Evolutionary conservation across 1,284 basidiomycete species (phyloP).

Genomic region (Puccinia polysora): DNA sequence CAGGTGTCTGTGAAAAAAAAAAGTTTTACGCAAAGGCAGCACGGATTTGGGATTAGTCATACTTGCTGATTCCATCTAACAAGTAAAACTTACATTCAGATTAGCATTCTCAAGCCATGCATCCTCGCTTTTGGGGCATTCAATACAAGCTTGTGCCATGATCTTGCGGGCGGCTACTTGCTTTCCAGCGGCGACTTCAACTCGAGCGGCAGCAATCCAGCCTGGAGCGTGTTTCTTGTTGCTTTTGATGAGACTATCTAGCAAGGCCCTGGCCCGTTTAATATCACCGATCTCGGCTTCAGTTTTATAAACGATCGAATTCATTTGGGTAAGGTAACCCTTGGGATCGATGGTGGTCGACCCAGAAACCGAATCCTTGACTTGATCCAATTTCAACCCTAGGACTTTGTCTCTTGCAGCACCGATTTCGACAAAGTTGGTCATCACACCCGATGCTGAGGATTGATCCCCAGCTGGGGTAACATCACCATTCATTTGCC

Average conservation of each 20-base stretch:
- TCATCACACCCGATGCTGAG: slow-evolving; percentile 62
- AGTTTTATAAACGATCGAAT: slow-evolving; percentile 81
- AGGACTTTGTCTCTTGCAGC: slow-evolving; percentile 93
- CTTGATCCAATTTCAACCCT: slow-evolving; percentile 86
- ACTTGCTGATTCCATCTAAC: too few species aligned
- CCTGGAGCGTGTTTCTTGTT: slow-evolving; percentile 96
- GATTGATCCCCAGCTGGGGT: slow-evolving; percentile 45
- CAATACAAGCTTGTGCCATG: slow-evolving; percentile 88
- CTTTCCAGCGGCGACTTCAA: slow-evolving; percentile 93
- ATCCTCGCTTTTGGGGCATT: slow-evolving; percentile 92
- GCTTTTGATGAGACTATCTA: slow-evolving; percentile 92
- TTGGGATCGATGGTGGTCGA: slow-evolving; percentile 89
- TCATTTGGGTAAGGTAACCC: slow-evolving; percentile 91
- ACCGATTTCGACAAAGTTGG: slow-evolving; percentile 96
- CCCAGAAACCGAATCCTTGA: slow-evolving; percentile 63
- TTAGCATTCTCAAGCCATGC: slow-evolving; percentile 95
- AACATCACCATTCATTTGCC: slow-evolving; percentile 63
- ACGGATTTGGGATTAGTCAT: too few species aligned
- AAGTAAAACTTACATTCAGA: slow-evolving; percentile 78
- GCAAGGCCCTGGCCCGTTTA: slow-evolving; percentile 88
- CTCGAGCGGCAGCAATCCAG: slow-evolving; percentile 94
- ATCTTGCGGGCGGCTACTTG: slow-evolving; percentile 92
- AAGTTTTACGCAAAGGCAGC: not conserved
- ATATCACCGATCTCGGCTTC: slow-evolving; percentile 96
- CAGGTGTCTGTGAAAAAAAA: slow-evolving; percentile 62